A percentile compares a stretch with the other conserved stretches of the same genome.
phyloP scores from a whole-genome alignment of 495 filamentous ascomycete genomes.

The Trichoderma reesei region DNA sequence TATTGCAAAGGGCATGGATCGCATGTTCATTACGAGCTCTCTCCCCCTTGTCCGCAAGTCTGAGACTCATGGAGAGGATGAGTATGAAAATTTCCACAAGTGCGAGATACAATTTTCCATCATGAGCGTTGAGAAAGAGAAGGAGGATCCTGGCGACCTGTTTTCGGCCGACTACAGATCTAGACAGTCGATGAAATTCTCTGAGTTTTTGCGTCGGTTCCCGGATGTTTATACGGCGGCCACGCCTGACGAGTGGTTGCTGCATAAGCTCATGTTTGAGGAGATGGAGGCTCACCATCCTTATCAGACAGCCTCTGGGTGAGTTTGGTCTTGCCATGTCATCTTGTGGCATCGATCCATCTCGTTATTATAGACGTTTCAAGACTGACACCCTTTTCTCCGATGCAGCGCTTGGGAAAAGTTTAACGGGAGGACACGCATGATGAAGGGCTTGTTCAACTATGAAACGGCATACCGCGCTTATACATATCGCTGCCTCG shows the following conservation, averaged over 20 bases:
- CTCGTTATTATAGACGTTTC: too few relatives aligned
- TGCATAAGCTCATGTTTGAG: slow-evolving; percentile 39
- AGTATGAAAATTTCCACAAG: slow-evolving; percentile 21
- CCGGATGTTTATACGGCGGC: background rate
- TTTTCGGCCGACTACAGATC: slow-evolving; percentile 20
- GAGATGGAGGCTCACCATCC: slow-evolving; percentile 35
- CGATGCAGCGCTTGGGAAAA: slow-evolving; percentile 41
- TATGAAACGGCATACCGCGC: slow-evolving; percentile 40
- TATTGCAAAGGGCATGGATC: slow-evolving; percentile 37
- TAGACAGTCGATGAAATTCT: slow-evolving; percentile 27
- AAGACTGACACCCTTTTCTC: background rate
- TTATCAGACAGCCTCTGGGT: slow-evolving; percentile 31
- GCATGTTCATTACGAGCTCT: slow-evolving; percentile 45
- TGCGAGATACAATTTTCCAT: slow-evolving; percentile 45
- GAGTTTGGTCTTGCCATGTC: slow-evolving; percentile 7
- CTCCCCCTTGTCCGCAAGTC: slow-evolving; percentile 20
- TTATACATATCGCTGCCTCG: slow-evolving; percentile 37
- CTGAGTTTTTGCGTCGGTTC: slow-evolving; percentile 25
- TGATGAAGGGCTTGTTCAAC: slow-evolving; percentile 53
- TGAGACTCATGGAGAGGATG: slow-evolving; percentile 9
- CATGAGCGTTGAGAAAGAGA: slow-evolving; percentile 19
- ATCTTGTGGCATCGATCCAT: too few relatives aligned
- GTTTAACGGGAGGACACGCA: slow-evolving; percentile 45
- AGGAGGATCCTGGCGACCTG: slow-evolving; percentile 16
- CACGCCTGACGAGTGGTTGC: slow-evolving; percentile 32